A percentile compares a stretch with the other conserved stretches of the same genome.
phyloP scores from a whole-genome alignment of 139 green algal species.

The Pleodorina starrii region DNA sequence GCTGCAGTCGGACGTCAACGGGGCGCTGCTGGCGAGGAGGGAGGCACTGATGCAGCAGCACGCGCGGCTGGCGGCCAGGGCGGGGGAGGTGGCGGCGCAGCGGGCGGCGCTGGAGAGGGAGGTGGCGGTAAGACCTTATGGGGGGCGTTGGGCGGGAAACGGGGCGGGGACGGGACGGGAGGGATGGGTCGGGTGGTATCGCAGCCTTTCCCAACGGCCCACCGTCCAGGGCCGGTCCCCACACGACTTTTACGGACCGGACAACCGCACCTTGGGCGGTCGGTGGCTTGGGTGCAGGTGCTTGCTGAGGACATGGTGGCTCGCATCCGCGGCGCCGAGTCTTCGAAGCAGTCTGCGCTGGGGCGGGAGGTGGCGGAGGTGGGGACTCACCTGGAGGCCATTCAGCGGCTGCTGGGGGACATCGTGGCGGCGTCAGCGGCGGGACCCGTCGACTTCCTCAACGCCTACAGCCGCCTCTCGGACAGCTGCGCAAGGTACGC shows the following conservation, averaged over 20 bases:
- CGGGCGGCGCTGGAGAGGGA: conserved; percentile 38
- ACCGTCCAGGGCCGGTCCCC: no score
- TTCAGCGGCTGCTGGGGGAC: conserved; percentile 34
- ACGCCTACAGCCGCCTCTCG: conserved; percentile 9
- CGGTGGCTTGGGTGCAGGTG: no score
- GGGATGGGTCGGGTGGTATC: no score
- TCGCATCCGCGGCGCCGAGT: conserved; percentile 31
- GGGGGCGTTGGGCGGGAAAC: no score
- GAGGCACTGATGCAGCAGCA: conserved; percentile 46
- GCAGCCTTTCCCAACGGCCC: no score
- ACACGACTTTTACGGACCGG: no score
- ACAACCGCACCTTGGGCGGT: no score
- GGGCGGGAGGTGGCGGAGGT: conserved; percentile 20
- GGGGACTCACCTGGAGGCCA: background rate
- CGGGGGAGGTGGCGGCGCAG: conserved; percentile 26
- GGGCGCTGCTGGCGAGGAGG: conserved; percentile 18
- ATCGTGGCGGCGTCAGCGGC: conserved; percentile 27
- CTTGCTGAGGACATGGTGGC: conserved; percentile 31
- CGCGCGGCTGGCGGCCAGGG: conserved; percentile 29
- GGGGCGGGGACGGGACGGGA: no score
- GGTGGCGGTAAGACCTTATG: conserved; percentile 24
- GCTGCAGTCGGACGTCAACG: conserved; percentile 37
- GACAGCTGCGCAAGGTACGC: conserved; percentile 29
- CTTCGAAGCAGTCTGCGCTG: conserved; percentile 28
- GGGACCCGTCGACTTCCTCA: conserved; percentile 30